Conservation (phyloP, 1,284 basidiomycete species). For the Microbotryum scabiosae region DNA sequence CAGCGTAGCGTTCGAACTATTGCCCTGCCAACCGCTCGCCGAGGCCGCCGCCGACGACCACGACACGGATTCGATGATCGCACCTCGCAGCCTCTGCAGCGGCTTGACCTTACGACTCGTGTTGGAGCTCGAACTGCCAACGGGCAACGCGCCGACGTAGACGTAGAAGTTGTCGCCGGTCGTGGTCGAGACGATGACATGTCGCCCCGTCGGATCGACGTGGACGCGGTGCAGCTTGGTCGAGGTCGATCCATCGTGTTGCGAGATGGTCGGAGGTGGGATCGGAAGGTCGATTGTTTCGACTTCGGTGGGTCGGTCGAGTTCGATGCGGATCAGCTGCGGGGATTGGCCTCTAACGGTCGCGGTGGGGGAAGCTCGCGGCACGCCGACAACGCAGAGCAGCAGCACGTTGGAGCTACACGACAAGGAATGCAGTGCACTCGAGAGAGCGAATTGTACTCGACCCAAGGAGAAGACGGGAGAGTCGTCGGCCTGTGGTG, state of each 20-base stretch:
- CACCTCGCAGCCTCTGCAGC: slow-evolving; percentile 72
- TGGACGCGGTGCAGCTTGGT: slow-evolving; percentile 57
- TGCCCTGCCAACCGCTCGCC: slow-evolving; percentile 27
- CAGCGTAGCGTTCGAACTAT: slow-evolving; percentile 34
- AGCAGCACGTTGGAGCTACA: slow-evolving; percentile 72
- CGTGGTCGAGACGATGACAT: slow-evolving; percentile 73
- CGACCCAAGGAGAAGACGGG: slow-evolving; percentile 27
- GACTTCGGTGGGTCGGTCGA: slow-evolving; percentile 30
- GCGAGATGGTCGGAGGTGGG: neutral
- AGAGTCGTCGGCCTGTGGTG: slow-evolving; percentile 8
- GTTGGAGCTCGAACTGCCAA: slow-evolving; percentile 3
- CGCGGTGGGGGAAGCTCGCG: slow-evolving; percentile 19
- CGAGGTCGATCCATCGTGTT: slow-evolving; percentile 3
- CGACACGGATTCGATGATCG: slow-evolving; percentile 75
- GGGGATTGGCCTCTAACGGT: slow-evolving; percentile 8
- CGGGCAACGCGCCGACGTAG: slow-evolving; percentile 53
- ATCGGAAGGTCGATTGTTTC: slow-evolving; percentile 24
- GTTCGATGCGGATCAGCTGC: slow-evolving; percentile 33
- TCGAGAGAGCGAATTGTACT: slow-evolving; percentile 76
- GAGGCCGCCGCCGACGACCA: slow-evolving; percentile 63
- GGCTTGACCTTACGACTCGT: slow-evolving; percentile 58
- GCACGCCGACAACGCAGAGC: slow-evolving; percentile 26
- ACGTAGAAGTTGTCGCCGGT: slow-evolving; percentile 94
- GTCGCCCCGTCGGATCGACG: slow-evolving; percentile 82
- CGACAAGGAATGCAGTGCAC: slow-evolving; percentile 65